Percentiles rank a stretch among this genome's conserved stretches.
Conservation (phyloP, 495 filamentous ascomycete species). For the Aspergillus indologenus region DNA sequence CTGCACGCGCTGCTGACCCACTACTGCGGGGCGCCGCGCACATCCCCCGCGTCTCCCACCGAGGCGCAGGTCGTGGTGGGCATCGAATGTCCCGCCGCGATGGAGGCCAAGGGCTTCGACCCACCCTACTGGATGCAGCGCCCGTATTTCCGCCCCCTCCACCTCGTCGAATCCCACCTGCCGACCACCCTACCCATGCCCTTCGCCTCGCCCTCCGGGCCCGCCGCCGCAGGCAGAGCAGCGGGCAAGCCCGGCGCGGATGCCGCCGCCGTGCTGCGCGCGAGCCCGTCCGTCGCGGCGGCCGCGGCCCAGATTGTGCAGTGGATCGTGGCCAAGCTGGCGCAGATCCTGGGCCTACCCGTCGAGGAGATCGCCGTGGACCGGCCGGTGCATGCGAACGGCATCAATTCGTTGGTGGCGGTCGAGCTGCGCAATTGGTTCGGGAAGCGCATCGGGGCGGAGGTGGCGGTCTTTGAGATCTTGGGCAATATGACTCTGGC, state of each 20-base stretch:
- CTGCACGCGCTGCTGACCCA: background rate
- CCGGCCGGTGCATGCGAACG: slow-evolving; percentile 30
- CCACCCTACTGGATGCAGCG: background rate
- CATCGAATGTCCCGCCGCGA: background rate
- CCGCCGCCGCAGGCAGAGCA: background rate
- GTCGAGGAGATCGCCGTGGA: slow-evolving; percentile 29
- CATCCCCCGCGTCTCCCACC: background rate
- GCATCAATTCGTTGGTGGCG: slow-evolving; percentile 19
- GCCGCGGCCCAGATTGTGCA: background rate
- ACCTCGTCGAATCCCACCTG: background rate
- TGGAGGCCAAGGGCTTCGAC: background rate
- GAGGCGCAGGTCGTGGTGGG: background rate
- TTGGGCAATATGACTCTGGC: background rate
- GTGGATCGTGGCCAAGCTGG: background rate
- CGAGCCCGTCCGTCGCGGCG: background rate
- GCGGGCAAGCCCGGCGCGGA: background rate
- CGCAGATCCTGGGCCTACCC: background rate
- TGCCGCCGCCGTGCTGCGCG: background rate
- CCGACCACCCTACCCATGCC: background rate
- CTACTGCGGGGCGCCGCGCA: background rate
- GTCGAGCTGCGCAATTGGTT: slow-evolving; percentile 38
- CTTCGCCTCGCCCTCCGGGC: background rate
- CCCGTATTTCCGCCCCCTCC: background rate
- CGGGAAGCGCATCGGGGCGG: slow-evolving; percentile 21
- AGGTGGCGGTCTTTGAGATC: slow-evolving; percentile 18